Evolutionary conservation across 169 alveolate genomes (phyloP).

Genomic region (Plasmodium malariae): DNA sequence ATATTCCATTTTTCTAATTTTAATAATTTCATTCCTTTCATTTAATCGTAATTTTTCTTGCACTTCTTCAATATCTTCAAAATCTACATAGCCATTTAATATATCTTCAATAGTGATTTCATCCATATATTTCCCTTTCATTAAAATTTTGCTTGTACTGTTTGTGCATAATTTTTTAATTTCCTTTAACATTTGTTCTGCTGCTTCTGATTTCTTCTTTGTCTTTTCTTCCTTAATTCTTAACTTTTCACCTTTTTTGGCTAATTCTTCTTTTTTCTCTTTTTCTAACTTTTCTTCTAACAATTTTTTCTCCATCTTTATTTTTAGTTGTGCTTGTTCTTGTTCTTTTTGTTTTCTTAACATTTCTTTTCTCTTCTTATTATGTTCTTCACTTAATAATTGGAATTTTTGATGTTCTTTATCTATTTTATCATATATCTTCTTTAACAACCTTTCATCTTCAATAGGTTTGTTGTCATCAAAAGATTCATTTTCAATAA

Average conservation of each 20-base stretch:
- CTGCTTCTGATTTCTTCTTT: constrained; percentile 80
- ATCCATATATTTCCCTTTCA: constrained; percentile 90
- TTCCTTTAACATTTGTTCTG: constrained; percentile 83
- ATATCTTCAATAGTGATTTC: constrained; percentile 91
- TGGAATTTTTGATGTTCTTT: constrained; percentile 70
- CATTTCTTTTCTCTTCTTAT: constrained; percentile 86
- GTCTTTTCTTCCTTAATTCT: constrained; percentile 81
- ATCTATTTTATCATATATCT: constrained; percentile 69
- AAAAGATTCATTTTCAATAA: constrained; percentile 57
- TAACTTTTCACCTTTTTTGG: constrained; percentile 85
- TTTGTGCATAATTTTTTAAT: constrained; percentile 85
- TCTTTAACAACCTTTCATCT: constrained; percentile 54
- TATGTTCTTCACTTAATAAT: constrained; percentile 72
- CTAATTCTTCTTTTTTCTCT: constrained; percentile 86
- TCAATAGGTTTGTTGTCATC: constrained; percentile 76
- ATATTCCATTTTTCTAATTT: constrained; percentile 87
- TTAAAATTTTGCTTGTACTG: constrained; percentile 81
- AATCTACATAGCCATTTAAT: constrained; percentile 89
- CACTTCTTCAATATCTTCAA: constrained; percentile 91
- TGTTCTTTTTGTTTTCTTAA: constrained; percentile 87
- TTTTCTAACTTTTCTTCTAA: constrained; percentile 84
- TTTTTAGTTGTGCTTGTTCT: constrained; percentile 88
- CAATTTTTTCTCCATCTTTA: constrained; percentile 88
- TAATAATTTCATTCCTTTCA: constrained; percentile 89
- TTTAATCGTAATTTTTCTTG: constrained; percentile 86